Conservation (phyloP, 257 asterid species). For the Misopates orontium region DNA sequence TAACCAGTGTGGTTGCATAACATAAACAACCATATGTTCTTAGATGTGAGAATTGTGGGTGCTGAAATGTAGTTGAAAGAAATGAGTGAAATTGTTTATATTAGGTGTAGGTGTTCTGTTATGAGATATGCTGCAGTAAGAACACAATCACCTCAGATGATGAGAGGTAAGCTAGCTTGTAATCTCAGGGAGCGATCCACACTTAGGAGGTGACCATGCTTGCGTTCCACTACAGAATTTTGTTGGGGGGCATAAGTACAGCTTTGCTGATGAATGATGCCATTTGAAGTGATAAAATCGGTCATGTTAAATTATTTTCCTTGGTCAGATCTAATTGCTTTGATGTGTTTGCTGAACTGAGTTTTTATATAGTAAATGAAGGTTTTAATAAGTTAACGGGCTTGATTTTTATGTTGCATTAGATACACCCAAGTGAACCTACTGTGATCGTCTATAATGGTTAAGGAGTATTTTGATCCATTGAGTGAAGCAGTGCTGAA, state of each 20-base stretch:
- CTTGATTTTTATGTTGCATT: not conserved
- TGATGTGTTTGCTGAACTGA: not conserved
- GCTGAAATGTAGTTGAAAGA: not conserved
- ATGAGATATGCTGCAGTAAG: not conserved
- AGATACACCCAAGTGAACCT: not conserved
- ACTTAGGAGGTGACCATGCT: not conserved
- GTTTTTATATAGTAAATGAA: not conserved
- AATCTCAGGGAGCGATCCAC: not conserved
- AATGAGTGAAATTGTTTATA: not conserved
- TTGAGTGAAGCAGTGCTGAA: not conserved
- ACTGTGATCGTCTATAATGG: conserved; percentile 5
- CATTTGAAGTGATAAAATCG: not conserved
- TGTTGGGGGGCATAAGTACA: not conserved
- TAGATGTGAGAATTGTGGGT: not conserved
- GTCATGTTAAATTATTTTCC: not conserved
- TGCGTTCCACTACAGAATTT: not conserved
- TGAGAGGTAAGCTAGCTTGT: not conserved
- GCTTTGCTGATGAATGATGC: not conserved
- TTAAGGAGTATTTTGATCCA: not conserved
- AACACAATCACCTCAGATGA: not conserved
- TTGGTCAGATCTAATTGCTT: not conserved
- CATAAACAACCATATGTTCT: conserved; percentile 12
- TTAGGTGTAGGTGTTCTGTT: not conserved
- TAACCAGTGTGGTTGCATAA: not conserved
- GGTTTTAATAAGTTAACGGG: not conserved